Percentiles rank a stretch among this genome's conserved stretches.
Conservation (phyloP, 2,329 filamentous ascomycete genomes). For the Gliomastix tumulicola region DNA sequence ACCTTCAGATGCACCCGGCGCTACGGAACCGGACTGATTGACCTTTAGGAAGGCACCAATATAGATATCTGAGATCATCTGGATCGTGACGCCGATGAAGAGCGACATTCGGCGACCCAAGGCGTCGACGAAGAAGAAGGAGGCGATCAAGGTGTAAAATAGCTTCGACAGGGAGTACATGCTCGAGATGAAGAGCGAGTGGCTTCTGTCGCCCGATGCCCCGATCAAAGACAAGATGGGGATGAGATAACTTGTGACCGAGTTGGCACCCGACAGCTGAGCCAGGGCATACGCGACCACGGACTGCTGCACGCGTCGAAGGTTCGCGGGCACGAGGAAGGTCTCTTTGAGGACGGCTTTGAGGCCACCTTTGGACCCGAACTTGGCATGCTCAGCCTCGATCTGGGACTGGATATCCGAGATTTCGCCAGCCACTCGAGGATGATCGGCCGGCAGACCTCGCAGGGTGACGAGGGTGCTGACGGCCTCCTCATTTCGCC, state of each 20-base stretch:
- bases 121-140: constrained; percentile 35
- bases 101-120: constrained; percentile 29
- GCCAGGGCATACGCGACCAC: constrained; percentile 28
- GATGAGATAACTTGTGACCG: constrained; percentile 34
- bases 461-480: constrained; percentile 11
- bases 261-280: constrained; percentile 35
- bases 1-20: constrained; percentile 20
- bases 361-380: neutral
- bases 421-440: constrained; percentile 11
- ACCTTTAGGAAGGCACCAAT: constrained; percentile 30
- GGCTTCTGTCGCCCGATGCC: constrained; percentile 14
- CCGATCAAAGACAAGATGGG: constrained; percentile 31
- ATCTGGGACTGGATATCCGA: constrained; percentile 14
- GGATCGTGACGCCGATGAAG: constrained; percentile 23
- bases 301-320: constrained; percentile 28
- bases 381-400: constrained; percentile 2
- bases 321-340: constrained; percentile 24
- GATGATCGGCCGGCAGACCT: constrained; percentile 14
- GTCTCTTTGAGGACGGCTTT: constrained; percentile 20
- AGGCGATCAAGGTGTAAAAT: constrained; percentile 28
- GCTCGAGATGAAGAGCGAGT: constrained; percentile 27
- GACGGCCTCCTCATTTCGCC: constrained; percentile 16
- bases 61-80: constrained; percentile 32
- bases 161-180: constrained; percentile 37
- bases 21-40: constrained; percentile 13